phyloP scores from a whole-genome alignment of 1,284 basidiomycete species.

The Moniliophthora roreri region DNA sequence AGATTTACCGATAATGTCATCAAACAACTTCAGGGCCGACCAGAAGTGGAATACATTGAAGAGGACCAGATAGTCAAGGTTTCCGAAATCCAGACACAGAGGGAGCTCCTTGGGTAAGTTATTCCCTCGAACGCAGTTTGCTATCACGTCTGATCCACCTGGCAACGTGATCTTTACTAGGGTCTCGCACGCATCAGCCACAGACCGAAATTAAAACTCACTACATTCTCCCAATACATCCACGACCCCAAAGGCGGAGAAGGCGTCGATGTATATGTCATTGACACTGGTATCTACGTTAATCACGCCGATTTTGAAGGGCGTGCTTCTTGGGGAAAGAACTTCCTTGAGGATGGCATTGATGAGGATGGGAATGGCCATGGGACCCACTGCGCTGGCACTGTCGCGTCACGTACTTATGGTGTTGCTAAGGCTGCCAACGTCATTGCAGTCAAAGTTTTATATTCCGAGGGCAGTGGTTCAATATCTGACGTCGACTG shows the following conservation, averaged over 20 bases:
- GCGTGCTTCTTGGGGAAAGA: constrained; percentile 83
- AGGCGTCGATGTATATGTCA: constrained; percentile 87
- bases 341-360: constrained; percentile 74
- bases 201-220: constrained; percentile 72
- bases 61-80: constrained; percentile 87
- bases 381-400: constrained; percentile 84
- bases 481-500: constrained; percentile 93
- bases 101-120: constrained; percentile 88
- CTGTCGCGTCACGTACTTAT: constrained; percentile 76
- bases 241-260: constrained; percentile 79
- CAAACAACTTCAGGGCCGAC: constrained; percentile 79
- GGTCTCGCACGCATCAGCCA: constrained; percentile 97
- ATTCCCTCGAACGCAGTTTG: not conserved
- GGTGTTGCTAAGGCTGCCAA: constrained; percentile 96
- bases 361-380: constrained; percentile 78
- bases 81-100: constrained; percentile 63
- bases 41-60: constrained; percentile 94
- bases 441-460: constrained; percentile 96
- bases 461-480: constrained; percentile 92
- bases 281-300: constrained; percentile 90
- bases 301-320: constrained; percentile 87
- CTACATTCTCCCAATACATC: constrained; percentile 87
- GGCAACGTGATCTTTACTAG: constrained; percentile 37
- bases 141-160: constrained; percentile 2
- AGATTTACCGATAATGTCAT: constrained; percentile 77